Evolutionary conservation across 2,329 filamentous ascomycete genomes (phyloP).

Genomic region (Biscogniauxia marginata): DNA sequence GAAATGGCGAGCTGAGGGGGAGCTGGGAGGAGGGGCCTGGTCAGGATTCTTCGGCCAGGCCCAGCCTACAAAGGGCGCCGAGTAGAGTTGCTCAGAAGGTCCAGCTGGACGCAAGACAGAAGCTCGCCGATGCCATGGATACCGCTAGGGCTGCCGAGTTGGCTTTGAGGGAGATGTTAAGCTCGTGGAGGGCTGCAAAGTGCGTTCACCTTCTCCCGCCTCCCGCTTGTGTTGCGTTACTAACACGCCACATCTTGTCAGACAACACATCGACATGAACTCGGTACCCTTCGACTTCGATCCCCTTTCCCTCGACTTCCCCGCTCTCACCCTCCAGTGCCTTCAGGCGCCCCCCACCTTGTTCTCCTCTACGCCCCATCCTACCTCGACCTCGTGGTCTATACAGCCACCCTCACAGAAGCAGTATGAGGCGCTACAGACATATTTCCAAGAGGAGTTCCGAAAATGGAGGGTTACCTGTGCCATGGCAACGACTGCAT

Average conservation of each 20-base stretch:
- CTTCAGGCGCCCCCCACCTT: conserved; percentile 75
- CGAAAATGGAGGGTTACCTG: conserved; percentile 60
- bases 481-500: conserved; percentile 47
- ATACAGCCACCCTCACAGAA: conserved; percentile 70
- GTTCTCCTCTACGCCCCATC: conserved; percentile 76
- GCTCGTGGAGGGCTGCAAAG: conserved; percentile 81
- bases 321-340: conserved; percentile 77
- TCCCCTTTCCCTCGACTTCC: conserved; percentile 80
- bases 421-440: conserved; percentile 70
- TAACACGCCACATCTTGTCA: conserved; percentile 28
- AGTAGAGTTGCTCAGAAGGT: conserved; percentile 55
- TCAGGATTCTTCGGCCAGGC: conserved; percentile 37
- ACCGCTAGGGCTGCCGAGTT: conserved; percentile 81
- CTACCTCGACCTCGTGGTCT: conserved; percentile 78
- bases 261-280: conserved; percentile 54
- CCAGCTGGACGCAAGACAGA: conserved; percentile 63
- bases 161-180: conserved; percentile 78
- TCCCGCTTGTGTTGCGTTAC: conserved; percentile 11
- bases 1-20: conserved; percentile 44
- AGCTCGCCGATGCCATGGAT: conserved; percentile 69
- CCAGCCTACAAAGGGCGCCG: conserved; percentile 39
- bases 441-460: conserved; percentile 67
- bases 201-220: conserved; percentile 30
- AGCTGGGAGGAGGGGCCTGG: conserved; percentile 34
- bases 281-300: conserved; percentile 75